These are phyloP conservation scores for Thraustotheca clavata DNA, from an alignment of 352 stramenopile species.

Conservation along the genomic window DNA sequence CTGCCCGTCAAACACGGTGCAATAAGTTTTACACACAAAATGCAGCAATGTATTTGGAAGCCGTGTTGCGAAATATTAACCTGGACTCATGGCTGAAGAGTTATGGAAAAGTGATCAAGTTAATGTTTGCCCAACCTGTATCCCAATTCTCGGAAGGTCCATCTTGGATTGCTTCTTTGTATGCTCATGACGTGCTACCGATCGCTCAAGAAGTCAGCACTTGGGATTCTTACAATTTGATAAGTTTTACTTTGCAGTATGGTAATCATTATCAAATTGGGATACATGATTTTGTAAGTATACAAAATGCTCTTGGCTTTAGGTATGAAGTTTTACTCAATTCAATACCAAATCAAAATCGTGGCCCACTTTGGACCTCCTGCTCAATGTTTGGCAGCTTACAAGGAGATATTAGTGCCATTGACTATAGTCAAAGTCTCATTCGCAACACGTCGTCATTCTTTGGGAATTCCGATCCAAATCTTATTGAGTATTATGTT, in stretches of 20 bases:
- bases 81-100: neutral
- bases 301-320: neutral
- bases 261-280: neutral
- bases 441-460: neutral
- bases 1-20: neutral
- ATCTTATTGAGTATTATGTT: neutral
- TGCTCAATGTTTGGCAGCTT: neutral
- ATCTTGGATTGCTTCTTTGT: neutral
- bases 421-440: neutral
- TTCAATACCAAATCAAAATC: neutral
- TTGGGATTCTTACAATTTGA: neutral
- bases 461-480: neutral
- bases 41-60: constrained; percentile 7
- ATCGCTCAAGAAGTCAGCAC: neutral
- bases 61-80: neutral
- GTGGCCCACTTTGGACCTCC: neutral
- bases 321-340: neutral
- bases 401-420: neutral
- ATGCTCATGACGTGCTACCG: neutral
- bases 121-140: neutral
- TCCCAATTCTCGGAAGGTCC: neutral
- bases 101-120: neutral
- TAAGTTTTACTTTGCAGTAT: neutral
- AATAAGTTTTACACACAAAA: neutral
- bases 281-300: neutral